These are phyloP conservation scores for Elsinoe arachidis DNA, from an alignment of 2,329 filamentous ascomycete genomes.

Conservation along the genomic window DNA sequence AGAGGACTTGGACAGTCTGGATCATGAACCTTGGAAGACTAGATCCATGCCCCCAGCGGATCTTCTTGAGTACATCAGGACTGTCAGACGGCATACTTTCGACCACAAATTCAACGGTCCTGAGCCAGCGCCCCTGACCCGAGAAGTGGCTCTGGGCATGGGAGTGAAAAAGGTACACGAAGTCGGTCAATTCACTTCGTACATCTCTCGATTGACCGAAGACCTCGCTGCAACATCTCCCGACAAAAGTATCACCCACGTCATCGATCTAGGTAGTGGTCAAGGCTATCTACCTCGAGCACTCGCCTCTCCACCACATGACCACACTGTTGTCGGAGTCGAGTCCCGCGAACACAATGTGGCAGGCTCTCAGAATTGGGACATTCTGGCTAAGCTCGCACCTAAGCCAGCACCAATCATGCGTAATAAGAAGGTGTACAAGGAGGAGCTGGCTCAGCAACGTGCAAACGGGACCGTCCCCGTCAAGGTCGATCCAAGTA, in stretches of 20 bases:
- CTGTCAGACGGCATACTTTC: constrained; percentile 62
- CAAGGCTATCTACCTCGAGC: constrained; percentile 92
- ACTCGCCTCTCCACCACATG: constrained; percentile 76
- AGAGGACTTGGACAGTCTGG: constrained; percentile 54
- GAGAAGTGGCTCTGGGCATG: constrained; percentile 78
- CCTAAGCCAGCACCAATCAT: constrained; percentile 59
- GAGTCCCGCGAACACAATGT: constrained; percentile 85
- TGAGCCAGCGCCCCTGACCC: constrained; percentile 52
- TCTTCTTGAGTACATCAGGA: constrained; percentile 62
- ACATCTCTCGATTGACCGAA: constrained; percentile 59
- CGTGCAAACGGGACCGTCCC: constrained; percentile 4
- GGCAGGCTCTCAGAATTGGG: constrained; percentile 70
- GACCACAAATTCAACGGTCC: constrained; percentile 46
- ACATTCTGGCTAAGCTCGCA: constrained; percentile 70
- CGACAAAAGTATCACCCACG: constrained; percentile 58
- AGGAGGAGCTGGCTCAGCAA: constrained; percentile 35
- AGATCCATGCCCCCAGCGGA: constrained; percentile 40
- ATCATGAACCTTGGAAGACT: constrained; percentile 33
- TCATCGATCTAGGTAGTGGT: constrained; percentile 92
- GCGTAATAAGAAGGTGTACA: constrained; percentile 75
- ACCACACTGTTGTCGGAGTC: constrained; percentile 79
- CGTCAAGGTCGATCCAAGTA: background rate
- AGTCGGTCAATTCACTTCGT: constrained; percentile 81
- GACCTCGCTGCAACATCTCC: constrained; percentile 42
- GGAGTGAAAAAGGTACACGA: constrained; percentile 93